Percentiles rank a stretch among this genome's conserved stretches.
phyloP scores from a whole-genome alignment of 768 basidiomycete species.

The Hypsizygus marmoreus region DNA sequence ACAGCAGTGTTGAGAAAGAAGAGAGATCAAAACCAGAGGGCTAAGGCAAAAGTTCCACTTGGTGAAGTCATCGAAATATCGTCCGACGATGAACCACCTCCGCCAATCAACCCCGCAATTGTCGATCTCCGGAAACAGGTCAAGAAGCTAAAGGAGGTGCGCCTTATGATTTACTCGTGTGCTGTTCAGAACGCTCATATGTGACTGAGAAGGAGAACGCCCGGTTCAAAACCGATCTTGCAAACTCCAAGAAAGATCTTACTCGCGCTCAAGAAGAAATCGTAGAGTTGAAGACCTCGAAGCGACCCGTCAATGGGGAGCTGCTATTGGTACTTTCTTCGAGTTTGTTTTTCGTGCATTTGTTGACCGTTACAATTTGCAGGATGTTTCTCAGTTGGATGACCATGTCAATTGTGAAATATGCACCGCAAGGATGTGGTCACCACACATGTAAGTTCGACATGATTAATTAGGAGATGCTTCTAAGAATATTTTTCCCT shows the following conservation, averaged over 20 bases:
- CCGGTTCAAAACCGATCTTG: constrained; percentile 31
- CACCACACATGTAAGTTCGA: constrained; percentile 59
- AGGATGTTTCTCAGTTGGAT: constrained; percentile 50
- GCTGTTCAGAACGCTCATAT: neutral
- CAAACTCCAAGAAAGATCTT: constrained; percentile 23
- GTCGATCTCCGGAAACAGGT: constrained; percentile 41
- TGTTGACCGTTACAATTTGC: constrained; percentile 1
- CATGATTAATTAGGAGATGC: constrained; percentile 2
- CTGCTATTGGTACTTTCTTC: constrained; percentile 32
- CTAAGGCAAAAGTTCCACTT: constrained; percentile 15
- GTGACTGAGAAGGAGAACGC: constrained; percentile 31
- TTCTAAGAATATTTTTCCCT: constrained; percentile 1
- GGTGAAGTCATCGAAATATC: constrained; percentile 57
- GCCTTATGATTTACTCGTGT: constrained; percentile 12
- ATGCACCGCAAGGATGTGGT: constrained; percentile 65
- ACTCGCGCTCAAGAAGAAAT: constrained; percentile 26
- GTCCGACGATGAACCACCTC: constrained; percentile 49
- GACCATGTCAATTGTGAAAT: constrained; percentile 65
- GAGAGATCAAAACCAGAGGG: constrained; percentile 12
- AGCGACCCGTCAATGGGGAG: constrained; percentile 29
- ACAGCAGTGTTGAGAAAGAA: constrained; percentile 21
- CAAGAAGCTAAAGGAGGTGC: constrained; percentile 45
- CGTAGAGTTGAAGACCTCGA: constrained; percentile 23
- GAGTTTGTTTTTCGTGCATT: neutral
- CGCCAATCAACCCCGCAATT: constrained; percentile 19